Evolutionary conservation across 345 rosid genomes (phyloP).

Genomic region (Schrenkiella parvula): DNA sequence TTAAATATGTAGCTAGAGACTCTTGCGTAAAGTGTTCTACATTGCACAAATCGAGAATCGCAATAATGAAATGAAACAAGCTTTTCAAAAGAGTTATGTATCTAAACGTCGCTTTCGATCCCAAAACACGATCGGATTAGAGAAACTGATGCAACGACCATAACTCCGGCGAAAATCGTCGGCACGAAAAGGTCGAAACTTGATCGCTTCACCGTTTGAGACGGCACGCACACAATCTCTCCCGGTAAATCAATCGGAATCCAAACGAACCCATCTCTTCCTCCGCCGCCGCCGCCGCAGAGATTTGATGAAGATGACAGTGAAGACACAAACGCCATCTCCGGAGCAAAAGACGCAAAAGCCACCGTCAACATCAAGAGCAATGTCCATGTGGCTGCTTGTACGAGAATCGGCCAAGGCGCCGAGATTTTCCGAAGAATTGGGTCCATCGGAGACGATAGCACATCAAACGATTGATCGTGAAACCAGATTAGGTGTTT

Average conservation of each 20-base stretch:
- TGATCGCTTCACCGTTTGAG: constrained; percentile 15
- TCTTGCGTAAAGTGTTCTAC: neutral
- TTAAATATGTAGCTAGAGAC: neutral
- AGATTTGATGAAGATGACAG: neutral
- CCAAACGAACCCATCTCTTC: neutral
- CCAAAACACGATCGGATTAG: constrained; percentile 9
- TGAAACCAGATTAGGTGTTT: neutral
- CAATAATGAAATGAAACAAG: neutral
- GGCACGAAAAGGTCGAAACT: neutral
- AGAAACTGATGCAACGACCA: constrained; percentile 13
- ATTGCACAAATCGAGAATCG: too few relatives aligned
- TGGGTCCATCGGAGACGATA: neutral
- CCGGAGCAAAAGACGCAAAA: constrained; percentile 18
- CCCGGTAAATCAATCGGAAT: constrained; percentile 26
- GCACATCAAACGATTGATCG: too few relatives aligned
- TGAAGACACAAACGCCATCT: constrained; percentile 24
- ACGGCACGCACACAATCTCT: constrained; percentile 21
- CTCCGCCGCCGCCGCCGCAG: neutral
- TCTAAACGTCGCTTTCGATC: neutral
- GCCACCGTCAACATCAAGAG: constrained; percentile 21
- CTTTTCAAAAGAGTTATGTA: neutral
- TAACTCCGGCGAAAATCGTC: constrained; percentile 15
- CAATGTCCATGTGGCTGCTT: constrained; percentile 15
- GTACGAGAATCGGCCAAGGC: neutral
- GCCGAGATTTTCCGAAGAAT: neutral